These are phyloP conservation scores for Paxillus involutus DNA, from an alignment of 768 basidiomycete genomes.

Conservation along the genomic window DNA sequence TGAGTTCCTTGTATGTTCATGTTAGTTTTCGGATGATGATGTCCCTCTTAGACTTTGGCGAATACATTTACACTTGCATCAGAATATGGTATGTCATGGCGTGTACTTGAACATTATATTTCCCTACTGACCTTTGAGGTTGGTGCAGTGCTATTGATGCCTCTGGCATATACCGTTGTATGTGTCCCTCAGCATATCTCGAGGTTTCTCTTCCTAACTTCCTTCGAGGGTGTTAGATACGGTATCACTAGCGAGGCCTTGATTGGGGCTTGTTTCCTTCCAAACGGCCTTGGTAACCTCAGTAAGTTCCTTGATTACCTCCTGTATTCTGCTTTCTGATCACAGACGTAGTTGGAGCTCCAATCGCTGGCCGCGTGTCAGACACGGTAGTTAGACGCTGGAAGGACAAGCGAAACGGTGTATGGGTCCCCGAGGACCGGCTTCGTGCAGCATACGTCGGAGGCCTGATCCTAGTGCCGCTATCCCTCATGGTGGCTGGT, in stretches of 20 bases:
- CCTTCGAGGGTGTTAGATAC: conserved; percentile 45
- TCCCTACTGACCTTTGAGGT: neutral
- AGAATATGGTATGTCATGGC: conserved; percentile 33
- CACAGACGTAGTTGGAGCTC: conserved; percentile 50
- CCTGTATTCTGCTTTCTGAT: neutral
- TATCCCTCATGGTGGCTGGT: conserved; percentile 50
- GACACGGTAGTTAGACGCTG: conserved; percentile 52
- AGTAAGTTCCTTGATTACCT: conserved; percentile 7
- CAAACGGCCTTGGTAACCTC: conserved; percentile 26
- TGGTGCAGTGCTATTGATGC: conserved; percentile 45
- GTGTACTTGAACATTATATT: neutral
- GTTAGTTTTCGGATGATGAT: conserved; percentile 28
- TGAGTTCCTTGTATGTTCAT: conserved; percentile 30
- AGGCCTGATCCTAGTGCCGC: conserved; percentile 48
- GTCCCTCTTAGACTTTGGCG: conserved; percentile 43
- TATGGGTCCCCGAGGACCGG: conserved; percentile 71
- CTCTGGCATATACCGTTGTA: conserved; percentile 68
- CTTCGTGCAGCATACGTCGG: conserved; percentile 52
- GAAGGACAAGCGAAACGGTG: conserved; percentile 48
- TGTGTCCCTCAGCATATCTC: conserved; percentile 13
- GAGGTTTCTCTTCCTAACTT: neutral
- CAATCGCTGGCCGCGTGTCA: conserved; percentile 57
- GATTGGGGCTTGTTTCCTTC: conserved; percentile 26
- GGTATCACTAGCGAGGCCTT: conserved; percentile 21
- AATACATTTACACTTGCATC: conserved; percentile 26